phyloP scores from a whole-genome alignment of 345 rosid genomes.

The Cardamine resedifolia region DNA sequence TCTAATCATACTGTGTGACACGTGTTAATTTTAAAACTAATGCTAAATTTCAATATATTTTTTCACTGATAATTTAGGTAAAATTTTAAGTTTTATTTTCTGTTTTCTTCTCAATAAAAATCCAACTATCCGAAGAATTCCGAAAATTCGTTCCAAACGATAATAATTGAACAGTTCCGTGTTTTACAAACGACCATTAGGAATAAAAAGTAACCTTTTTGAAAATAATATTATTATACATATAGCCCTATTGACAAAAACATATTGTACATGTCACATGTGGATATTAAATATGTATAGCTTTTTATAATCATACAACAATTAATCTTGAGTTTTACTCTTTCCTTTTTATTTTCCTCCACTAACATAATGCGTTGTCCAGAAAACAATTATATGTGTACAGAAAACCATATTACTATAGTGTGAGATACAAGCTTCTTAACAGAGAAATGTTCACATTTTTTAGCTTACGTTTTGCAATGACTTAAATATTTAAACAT shows the following conservation, averaged over 20 bases:
- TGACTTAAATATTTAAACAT: neutral
- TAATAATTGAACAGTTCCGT: neutral
- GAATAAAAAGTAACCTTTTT: neutral
- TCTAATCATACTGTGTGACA: neutral
- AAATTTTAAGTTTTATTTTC: neutral
- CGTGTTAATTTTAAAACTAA: neutral
- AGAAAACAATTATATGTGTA: neutral
- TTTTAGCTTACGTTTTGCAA: neutral
- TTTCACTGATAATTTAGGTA: neutral
- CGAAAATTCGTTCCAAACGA: neutral
- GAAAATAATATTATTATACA: neutral
- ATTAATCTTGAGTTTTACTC: slow-evolving; percentile 33
- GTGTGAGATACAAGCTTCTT: slow-evolving; percentile 26
- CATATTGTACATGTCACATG: slow-evolving; percentile 16
- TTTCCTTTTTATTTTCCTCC: slow-evolving; percentile 23
- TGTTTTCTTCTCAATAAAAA: neutral
- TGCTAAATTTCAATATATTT: neutral
- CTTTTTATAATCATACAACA: slow-evolving; percentile 25
- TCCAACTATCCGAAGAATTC: neutral
- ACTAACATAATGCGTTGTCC: slow-evolving; percentile 32
- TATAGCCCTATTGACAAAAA: slow-evolving; percentile 8
- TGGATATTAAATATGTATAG: slow-evolving; percentile 14
- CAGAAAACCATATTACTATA: neutral
- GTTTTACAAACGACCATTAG: neutral
- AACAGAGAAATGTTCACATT: neutral